These are phyloP conservation scores for Acorus gramineus DNA, from an alignment of 106 monocot genomes.

Conservation along the genomic window DNA sequence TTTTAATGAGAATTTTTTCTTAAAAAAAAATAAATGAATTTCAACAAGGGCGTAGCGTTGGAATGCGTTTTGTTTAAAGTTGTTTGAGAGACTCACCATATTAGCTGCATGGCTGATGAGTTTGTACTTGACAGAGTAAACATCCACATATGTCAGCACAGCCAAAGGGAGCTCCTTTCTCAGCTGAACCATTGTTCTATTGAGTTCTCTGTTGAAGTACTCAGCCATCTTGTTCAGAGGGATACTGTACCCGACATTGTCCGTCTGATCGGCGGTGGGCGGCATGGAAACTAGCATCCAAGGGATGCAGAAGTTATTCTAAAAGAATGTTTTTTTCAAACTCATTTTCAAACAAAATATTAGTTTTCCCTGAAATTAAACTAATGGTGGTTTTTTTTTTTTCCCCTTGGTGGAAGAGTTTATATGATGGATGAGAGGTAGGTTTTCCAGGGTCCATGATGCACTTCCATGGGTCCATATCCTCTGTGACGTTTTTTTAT, in stretches of 20 bases:
- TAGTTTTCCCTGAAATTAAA: too few species aligned
- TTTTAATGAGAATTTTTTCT: too few species aligned
- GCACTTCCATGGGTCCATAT: conserved; percentile 88
- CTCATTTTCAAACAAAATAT: too few species aligned
- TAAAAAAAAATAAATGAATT: too few species aligned
- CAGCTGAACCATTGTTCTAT: conserved; percentile 26
- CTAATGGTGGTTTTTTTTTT: too few species aligned
- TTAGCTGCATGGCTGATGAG: conserved; percentile 35
- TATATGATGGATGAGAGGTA: conserved; percentile 55
- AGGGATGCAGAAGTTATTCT: too few species aligned
- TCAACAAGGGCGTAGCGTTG: too few species aligned
- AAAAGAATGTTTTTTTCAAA: too few species aligned
- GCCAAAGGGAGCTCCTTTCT: conserved; percentile 31
- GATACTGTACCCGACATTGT: conserved; percentile 26
- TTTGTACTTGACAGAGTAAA: conserved; percentile 46
- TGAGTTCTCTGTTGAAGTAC: conserved; percentile 39
- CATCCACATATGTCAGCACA: conserved; percentile 29
- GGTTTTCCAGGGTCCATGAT: conserved; percentile 90
- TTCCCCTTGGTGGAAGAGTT: too few species aligned
- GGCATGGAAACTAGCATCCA: conserved; percentile 9
- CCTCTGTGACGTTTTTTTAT: too few species aligned
- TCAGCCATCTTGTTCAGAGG: conserved; percentile 25
- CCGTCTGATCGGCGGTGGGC: background rate
- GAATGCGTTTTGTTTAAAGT: too few species aligned
- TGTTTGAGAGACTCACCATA: conserved; percentile 21